Conservation (phyloP, 2,329 filamentous ascomycete genomes). For the Orbilia quercus region DNA sequence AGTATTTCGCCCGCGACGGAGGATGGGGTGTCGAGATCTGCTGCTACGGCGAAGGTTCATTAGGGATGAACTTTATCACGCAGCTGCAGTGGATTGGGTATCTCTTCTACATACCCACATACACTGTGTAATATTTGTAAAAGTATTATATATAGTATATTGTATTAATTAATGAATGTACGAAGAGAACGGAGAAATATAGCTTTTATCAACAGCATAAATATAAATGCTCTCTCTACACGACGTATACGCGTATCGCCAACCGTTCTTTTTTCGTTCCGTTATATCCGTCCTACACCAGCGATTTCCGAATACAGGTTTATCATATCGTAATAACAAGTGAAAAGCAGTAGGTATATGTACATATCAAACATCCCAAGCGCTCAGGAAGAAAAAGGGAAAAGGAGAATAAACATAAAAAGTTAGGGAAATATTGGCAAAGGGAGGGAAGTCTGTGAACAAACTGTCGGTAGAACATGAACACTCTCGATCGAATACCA, state of each 20-base stretch:
- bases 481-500: slow-evolving; percentile 53
- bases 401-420: slow-evolving; percentile 4
- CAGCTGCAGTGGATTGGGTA: neutral
- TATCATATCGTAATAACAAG: neutral
- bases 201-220: neutral
- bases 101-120: too few species aligned
- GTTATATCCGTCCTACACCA: neutral
- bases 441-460: slow-evolving; percentile 10
- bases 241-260: neutral
- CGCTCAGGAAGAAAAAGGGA: slow-evolving; percentile 36
- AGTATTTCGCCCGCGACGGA: slow-evolving; percentile 45
- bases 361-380: slow-evolving; percentile 48
- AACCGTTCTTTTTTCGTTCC: neutral
- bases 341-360: slow-evolving; percentile 32
- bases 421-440: slow-evolving; percentile 10
- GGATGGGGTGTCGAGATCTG: slow-evolving; percentile 15
- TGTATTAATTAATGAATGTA: neutral
- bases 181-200: neutral
- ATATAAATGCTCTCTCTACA: too few species aligned
- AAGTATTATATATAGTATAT: too few species aligned
- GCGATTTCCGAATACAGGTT: slow-evolving; percentile 9
- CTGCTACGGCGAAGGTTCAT: slow-evolving; percentile 32
- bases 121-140: too few species aligned
- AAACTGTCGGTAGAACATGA: slow-evolving; percentile 44
- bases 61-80: neutral